These are phyloP conservation scores for Silene vulgaris DNA, from an alignment of 179 eudicot species.

Conservation along the genomic window DNA sequence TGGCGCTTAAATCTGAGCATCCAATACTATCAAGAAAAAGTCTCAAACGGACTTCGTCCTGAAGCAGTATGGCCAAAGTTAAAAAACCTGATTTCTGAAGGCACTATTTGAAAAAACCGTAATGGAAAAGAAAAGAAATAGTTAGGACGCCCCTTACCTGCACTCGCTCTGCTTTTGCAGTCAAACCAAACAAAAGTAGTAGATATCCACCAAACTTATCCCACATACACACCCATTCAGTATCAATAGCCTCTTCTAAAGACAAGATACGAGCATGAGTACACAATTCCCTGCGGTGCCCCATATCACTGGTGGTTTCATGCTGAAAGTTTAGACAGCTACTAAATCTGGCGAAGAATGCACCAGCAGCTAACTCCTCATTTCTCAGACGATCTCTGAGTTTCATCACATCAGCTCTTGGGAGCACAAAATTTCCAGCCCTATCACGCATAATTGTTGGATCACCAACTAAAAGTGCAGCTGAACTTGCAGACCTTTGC, in stretches of 20 bases:
- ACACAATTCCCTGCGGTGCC: constrained; percentile 82
- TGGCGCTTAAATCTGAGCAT: constrained; percentile 91
- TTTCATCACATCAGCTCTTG: constrained; percentile 92
- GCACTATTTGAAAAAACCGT: constrained; percentile 1
- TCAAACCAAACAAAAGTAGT: constrained; percentile 90
- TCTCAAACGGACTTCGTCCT: constrained; percentile 97
- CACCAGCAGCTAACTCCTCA: constrained; percentile 90
- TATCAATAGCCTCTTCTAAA: constrained; percentile 96
- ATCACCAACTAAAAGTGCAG: constrained; percentile 98
- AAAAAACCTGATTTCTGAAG: not conserved
- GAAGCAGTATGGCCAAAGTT: constrained; percentile 24
- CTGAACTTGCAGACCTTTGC: constrained; percentile 98
- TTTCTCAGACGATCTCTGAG: constrained; percentile 91
- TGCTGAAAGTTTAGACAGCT: constrained; percentile 43
- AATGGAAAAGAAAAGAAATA: not conserved
- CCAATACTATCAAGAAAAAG: constrained; percentile 98
- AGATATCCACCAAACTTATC: constrained; percentile 98
- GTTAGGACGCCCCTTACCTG: constrained; percentile 44
- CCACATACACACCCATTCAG: constrained; percentile 99
- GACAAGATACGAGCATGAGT: constrained; percentile 97
- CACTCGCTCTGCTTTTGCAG: constrained; percentile 94
- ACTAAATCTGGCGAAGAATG: constrained; percentile 51
- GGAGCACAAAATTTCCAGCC: constrained; percentile 95
- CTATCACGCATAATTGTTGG: constrained; percentile 89
- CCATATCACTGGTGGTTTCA: constrained; percentile 60